Base-by-base conservation (phyloP, 768 basidiomycete species). In the Lentinula lateritia region DNA sequence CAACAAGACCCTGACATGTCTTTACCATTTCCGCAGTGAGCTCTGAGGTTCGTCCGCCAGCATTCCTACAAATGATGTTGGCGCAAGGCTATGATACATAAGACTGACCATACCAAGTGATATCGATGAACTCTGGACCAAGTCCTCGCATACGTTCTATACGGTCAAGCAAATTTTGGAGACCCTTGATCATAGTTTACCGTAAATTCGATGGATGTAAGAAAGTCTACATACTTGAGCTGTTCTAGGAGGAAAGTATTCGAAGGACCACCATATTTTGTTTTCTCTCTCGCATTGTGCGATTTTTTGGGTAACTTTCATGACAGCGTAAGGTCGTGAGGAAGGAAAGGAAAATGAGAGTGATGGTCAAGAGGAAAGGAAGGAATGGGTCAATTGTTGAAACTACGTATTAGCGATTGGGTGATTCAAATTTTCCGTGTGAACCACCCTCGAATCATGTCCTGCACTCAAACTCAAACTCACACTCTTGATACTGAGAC, bases 61-160 rank as follows among this genome's bases (percentile, higher is more conserved):
- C 95, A 77, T 96, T 96, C 95, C 95, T 97, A 64, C 23, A 20
- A 9, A 3, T 48, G 20, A 23, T 48, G 20, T 48, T 20, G 10
- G 60, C 36, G 34, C 43, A 61, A 58, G 35, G 23, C 45, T 28
- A 39, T 35, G 12, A 48, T 35, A 39, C 16, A 23, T 7, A 36
- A 52, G 65, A 63, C 58, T 58, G 46, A 56, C 6, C 10, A 62
- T 79, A 87, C 93, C 93, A 98, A 72, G 96, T 98, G 69, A 98
- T 96, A 72, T 98, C 96, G 67, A 98, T 90, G 71, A 99, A 99
- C 72, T 97, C 96, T 8, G 97, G 97, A 1, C 97, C 96, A 39
- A 97, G 77, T 7, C 85, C 84, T 58, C 94, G 84, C 97, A 99
- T 98, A 65, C 95, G 92, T 74, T 98, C 96, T 76, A 99, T 98